Base-by-base conservation (phyloP, 768 basidiomycete genomes). In the Chiua virens region DNA sequence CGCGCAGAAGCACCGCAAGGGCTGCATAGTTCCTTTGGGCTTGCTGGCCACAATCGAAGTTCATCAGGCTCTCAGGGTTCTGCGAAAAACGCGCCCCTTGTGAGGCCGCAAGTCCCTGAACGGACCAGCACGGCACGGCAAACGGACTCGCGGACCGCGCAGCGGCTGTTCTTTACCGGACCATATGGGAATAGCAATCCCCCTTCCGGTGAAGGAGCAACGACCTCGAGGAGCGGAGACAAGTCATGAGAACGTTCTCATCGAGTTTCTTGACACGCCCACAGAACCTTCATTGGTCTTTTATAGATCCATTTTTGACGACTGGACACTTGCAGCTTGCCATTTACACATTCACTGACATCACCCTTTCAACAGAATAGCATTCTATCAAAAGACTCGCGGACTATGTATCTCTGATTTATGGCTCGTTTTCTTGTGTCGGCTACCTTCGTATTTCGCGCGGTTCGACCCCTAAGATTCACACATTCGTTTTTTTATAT, bases 1-100 rank as follows among this genome's bases (percentile, higher is more conserved):
- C 76, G 82, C 36, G 62, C 79, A 46, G 83, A 85, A 34, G 72
- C 28, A 65, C 63, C 22, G 70, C 59, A 55, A 32, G 54, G 34
- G 22, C 21, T 59, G 28, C 57, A 55, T 37, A 37, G 51, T 8
- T 28, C 65, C 3, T 64, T 64, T 41, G 40, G 35, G 15, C 54
- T 58, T 4, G 53, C 62, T 25, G 49, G 57, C 7, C 64, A 68
- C 42, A 39, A 28, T 13, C 67, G 67, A 30, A 50, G 53, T 3
- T 23, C 53, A 20, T 56, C 59, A 0, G 49, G 47, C 22, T 51
- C 59, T 30, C 45, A 60, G 30, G 23, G 45, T 15, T 45, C 57
- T 37, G 47, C 51, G 14, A 68, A 70, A 41, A 20, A 51, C 5
- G 58, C 68, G 35, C 54, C 62, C 7, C 46, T 54, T 7, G 48